Evolutionary conservation across 2,329 filamentous ascomycete genomes (phyloP).

Genomic region (Fusarium sterilihyphosum): DNA sequence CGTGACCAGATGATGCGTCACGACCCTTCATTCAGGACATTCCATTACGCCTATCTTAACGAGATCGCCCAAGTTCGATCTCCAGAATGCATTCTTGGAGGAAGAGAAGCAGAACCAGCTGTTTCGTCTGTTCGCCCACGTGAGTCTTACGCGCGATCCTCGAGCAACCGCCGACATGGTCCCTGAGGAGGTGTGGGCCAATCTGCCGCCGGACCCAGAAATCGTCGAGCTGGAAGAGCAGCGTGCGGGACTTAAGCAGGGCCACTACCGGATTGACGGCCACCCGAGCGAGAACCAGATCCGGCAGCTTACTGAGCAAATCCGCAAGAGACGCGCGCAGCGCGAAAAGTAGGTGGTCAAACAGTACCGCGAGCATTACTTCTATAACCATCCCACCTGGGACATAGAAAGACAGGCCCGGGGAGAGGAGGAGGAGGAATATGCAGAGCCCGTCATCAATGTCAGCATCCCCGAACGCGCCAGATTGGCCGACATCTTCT

Average conservation of each 20-base stretch:
- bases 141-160: too few species aligned
- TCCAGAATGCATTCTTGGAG: too few species aligned
- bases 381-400: constrained; percentile 40
- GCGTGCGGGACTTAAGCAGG: neutral
- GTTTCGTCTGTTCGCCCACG: too few species aligned
- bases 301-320: constrained; percentile 34
- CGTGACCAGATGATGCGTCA: too few species aligned
- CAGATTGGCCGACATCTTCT: constrained; percentile 30
- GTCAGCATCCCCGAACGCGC: constrained; percentile 31
- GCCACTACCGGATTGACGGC: constrained; percentile 33
- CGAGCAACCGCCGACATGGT: neutral
- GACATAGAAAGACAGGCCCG: constrained; percentile 41
- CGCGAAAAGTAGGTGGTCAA: constrained; percentile 25
- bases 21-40: too few species aligned
- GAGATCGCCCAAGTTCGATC: too few species aligned
- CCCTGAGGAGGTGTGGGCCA: neutral
- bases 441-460: constrained; percentile 29
- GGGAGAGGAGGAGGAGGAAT: constrained; percentile 33
- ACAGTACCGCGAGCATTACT: constrained; percentile 44
- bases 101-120: too few species aligned
- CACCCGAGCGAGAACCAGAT: constrained; percentile 11
- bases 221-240: neutral
- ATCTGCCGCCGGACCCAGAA: neutral
- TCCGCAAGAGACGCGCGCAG: constrained; percentile 35
- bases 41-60: too few species aligned